A percentile compares a stretch with the other conserved stretches of the same genome.
Evolutionary conservation across 352 stramenopile species (phyloP).

Genomic region (Pythium sukuiense): DNA sequence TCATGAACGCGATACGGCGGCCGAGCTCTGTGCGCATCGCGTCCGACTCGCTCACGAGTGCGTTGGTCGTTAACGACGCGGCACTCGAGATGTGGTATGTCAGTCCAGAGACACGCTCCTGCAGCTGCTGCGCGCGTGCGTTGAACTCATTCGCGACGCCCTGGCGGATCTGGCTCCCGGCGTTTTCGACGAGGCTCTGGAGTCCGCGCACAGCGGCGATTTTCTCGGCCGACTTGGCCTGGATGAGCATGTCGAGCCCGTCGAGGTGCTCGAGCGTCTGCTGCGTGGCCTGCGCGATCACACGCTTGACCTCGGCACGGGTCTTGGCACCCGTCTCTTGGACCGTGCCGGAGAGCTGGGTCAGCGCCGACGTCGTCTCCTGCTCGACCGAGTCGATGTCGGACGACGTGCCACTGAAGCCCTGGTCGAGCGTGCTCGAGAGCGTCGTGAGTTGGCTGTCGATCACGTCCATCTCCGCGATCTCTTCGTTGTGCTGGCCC

Average conservation of each 20-base stretch:
- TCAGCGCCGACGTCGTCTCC: conserved; percentile 4
- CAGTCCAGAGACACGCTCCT: background rate
- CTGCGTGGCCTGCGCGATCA: conserved; percentile 2
- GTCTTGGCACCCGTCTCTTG: conserved; percentile 2
- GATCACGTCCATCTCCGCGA: conserved; percentile 5
- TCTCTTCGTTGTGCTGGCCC: conserved; percentile 4
- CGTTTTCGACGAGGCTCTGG: background rate
- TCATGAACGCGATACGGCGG: conserved; percentile 12
- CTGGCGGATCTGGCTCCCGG: background rate
- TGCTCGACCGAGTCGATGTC: conserved; percentile 10
- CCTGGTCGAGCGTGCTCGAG: background rate
- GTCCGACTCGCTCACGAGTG: conserved; percentile 6
- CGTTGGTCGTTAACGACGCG: background rate
- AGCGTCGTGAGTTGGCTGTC: conserved; percentile 8
- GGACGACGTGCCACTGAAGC: conserved; percentile 2
- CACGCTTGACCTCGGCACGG: conserved; percentile 1
- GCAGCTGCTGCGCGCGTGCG: conserved; percentile 1
- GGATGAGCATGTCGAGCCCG: background rate
- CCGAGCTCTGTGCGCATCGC: conserved; percentile 17
- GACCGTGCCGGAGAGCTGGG: background rate
- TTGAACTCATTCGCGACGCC: conserved; percentile 8
- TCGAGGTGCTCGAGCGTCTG: conserved; percentile 8
- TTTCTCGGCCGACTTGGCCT: background rate
- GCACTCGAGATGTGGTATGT: conserved; percentile 3
- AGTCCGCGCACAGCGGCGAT: background rate